Conservation (phyloP, 2,329 filamentous ascomycete species). For the Colletotrichum sp. region DNA sequence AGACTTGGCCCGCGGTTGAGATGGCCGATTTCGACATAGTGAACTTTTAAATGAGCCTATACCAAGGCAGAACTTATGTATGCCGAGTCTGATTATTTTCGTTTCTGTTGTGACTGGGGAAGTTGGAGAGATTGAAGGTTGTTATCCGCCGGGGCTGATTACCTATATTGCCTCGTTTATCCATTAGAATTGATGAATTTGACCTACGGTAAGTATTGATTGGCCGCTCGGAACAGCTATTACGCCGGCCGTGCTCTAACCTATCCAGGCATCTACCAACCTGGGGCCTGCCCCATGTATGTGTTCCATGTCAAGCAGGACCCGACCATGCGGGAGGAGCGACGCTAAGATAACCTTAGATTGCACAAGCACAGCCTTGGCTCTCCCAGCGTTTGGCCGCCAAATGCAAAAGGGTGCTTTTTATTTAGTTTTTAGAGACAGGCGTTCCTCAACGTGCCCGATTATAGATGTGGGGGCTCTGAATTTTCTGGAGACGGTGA, state of each 20-base stretch:
- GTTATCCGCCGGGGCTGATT: background rate
- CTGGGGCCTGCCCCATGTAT: background rate
- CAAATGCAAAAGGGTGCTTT: too few species aligned
- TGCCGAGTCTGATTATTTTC: background rate
- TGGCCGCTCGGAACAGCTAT: background rate
- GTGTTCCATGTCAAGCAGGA: background rate
- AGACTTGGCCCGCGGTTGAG: conserved; percentile 45
- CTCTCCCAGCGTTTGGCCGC: too few species aligned
- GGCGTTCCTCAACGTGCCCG: background rate
- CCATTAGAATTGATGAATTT: background rate
- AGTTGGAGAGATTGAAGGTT: background rate
- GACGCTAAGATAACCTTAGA: background rate
- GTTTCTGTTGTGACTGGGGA: background rate
- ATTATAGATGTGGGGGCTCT: background rate
- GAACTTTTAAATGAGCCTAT: background rate
- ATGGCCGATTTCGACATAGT: conserved; percentile 40
- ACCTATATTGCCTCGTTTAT: background rate
- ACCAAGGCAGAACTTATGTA: background rate
- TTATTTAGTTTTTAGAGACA: background rate
- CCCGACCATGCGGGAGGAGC: background rate
- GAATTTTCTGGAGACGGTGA: background rate
- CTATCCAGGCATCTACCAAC: background rate
- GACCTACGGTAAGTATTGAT: background rate
- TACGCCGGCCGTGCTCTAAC: background rate
- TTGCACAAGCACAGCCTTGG: background rate